Conservation (phyloP, 2,329 filamentous ascomycete genomes). For the Magnaporthiopsis incrustans region DNA sequence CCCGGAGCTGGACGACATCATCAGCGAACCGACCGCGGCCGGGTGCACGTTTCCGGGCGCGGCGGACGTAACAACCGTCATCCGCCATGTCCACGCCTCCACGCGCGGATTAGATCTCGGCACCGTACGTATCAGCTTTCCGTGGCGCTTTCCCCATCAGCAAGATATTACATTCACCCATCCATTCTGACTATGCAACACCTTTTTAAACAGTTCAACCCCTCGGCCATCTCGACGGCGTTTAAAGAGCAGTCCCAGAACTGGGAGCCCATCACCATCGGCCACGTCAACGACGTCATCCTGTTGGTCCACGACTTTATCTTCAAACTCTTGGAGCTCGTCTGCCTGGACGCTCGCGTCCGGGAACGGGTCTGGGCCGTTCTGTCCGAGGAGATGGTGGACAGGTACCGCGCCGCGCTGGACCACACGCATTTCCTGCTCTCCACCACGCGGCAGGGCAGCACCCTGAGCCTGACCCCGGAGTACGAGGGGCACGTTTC, state of each 20-base stretch:
- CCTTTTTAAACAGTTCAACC: slow-evolving; percentile 13
- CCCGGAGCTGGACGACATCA: too few species aligned
- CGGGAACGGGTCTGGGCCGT: slow-evolving; percentile 27
- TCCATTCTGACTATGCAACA: not conserved
- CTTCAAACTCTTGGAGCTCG: slow-evolving; percentile 25
- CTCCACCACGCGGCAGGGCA: slow-evolving; percentile 36
- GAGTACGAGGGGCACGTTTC: slow-evolving; percentile 29
- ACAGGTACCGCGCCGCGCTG: slow-evolving; percentile 38
- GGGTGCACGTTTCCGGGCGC: too few species aligned
- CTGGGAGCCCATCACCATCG: slow-evolving; percentile 38
- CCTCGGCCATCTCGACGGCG: slow-evolving; percentile 28
- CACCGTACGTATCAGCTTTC: slow-evolving; percentile 13
- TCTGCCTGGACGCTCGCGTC: slow-evolving; percentile 36
- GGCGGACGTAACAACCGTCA: not conserved
- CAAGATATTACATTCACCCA: too few species aligned
- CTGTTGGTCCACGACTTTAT: slow-evolving; percentile 43
- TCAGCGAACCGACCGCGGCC: too few species aligned
- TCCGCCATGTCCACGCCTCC: not conserved
- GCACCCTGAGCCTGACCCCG: slow-evolving; percentile 41
- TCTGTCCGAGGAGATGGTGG: slow-evolving; percentile 34
- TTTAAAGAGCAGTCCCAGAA: slow-evolving; percentile 46
- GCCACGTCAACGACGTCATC: slow-evolving; percentile 43
- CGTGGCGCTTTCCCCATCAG: too few species aligned
- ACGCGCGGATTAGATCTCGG: not conserved
- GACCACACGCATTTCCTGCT: slow-evolving; percentile 43